These are phyloP conservation scores for Aquilaria malaccensis DNA, from an alignment of 345 rosid genomes.

Conservation along the genomic window DNA sequence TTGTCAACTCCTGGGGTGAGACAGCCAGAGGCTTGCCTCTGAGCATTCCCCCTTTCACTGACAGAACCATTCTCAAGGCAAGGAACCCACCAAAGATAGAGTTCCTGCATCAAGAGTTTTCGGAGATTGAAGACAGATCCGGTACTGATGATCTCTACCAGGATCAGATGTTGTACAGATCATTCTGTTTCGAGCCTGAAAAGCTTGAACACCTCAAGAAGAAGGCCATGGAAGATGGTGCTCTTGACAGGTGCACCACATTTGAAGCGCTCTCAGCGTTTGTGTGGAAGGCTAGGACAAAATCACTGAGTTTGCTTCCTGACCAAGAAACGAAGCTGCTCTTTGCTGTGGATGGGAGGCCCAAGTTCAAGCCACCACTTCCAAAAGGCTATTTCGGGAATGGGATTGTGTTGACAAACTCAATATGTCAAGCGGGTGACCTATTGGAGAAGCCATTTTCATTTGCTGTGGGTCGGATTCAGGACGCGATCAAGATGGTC, in stretches of 20 bases:
- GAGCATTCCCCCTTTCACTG: constrained; percentile 42
- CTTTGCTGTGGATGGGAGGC: constrained; percentile 70
- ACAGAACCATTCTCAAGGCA: constrained; percentile 43
- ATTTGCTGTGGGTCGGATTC: constrained; percentile 49
- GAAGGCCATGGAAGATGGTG: constrained; percentile 42
- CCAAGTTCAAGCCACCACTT: constrained; percentile 56
- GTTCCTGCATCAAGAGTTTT: constrained; percentile 47
- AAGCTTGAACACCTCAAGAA: constrained; percentile 50
- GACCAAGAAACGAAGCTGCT: constrained; percentile 66
- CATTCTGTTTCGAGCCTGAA: constrained; percentile 68
- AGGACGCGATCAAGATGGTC: constrained; percentile 65
- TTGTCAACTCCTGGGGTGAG: constrained; percentile 72
- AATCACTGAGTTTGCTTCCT: constrained; percentile 46
- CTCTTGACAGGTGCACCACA: constrained; percentile 38
- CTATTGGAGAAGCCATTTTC: constrained; percentile 51
- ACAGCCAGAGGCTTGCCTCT: constrained; percentile 57
- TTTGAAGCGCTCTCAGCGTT: constrained; percentile 76
- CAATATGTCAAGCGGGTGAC: constrained; percentile 56
- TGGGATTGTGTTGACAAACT: constrained; percentile 61
- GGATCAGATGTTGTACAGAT: constrained; percentile 40
- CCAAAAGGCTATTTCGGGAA: constrained; percentile 79
- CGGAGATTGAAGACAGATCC: constrained; percentile 47
- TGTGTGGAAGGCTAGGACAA: constrained; percentile 70
- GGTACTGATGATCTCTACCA: constrained; percentile 30
- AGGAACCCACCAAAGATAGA: constrained; percentile 45